Evolutionary conservation across 177 flowering plant species (phyloP), one percentile per base, ranked within the genome.

Genomic region (Tripterygium wilfordii): DNA sequence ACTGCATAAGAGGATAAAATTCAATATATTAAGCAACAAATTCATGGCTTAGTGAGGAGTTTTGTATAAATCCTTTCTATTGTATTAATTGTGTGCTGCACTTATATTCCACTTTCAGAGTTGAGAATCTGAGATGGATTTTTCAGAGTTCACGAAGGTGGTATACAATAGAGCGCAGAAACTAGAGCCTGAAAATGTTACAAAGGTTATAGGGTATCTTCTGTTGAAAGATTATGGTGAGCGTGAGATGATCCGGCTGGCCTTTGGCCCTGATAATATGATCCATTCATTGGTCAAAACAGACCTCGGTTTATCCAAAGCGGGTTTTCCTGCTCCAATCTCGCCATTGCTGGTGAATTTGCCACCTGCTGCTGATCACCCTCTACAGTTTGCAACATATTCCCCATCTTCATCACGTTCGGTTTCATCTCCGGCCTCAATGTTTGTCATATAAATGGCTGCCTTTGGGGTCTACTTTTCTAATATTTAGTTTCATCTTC

Each of bases 111-210:
- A n/a, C n/a, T 39, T 46, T 51, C 49, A 56, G 62, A 53, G 35
- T 48, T 36, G 36, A 31, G 38, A 28, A 38, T 48, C 22, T 1
- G 18, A 56, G 50, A 83, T 87, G 92, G 91, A 87, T 55, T 67
- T 77, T 43, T 47, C 75, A 0, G 86, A 83, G 53, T 70, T 86
- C 9, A 83, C 86, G n/a, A 75, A 67, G 51, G 60, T 71, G 47
- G 96, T 87, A 3, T 77, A 62, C 47, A 54, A 67, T 26, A 65
- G 85, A 64, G 78, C 84, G 16, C 82, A 78, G 51, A 66, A 61
- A 17, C 21, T 79, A n/a, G 96, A 87, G 40, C 89, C 96, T 26
- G 89, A 83, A 25, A 65, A 76, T 65, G 89, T 68, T 21, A 59
- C 83, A 1, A 87, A 78, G 64, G 84, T 87, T 33, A 71, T 82